These are phyloP conservation scores for Neurospora sp. DNA, from an alignment of 495 filamentous ascomycete species.

Conservation along the genomic window DNA sequence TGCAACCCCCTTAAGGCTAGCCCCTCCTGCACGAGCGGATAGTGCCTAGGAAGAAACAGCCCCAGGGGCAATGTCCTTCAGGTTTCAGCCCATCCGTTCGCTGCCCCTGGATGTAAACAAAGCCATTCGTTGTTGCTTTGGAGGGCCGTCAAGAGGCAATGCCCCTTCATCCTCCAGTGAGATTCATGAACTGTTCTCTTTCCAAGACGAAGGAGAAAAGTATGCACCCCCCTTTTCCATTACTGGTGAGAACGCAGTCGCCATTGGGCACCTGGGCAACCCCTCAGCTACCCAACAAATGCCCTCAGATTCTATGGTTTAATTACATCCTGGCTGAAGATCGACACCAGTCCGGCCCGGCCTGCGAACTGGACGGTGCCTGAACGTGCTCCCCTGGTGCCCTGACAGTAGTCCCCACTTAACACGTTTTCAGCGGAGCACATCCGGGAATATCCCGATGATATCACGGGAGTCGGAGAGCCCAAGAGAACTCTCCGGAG, in stretches of 20 bases:
- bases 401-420: background rate
- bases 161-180: background rate
- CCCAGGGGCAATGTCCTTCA: background rate
- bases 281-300: background rate
- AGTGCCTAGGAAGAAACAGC: background rate
- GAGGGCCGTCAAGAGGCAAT: background rate
- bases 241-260: background rate
- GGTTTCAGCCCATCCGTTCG: background rate
- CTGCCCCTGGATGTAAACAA: background rate
- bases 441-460: background rate
- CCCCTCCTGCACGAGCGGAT: background rate
- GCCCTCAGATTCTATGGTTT: background rate
- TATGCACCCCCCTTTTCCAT: background rate
- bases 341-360: background rate
- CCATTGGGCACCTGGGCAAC: background rate
- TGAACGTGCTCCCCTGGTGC: background rate
- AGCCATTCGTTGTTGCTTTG: background rate
- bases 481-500: background rate
- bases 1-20: background rate
- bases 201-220: background rate
- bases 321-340: background rate
- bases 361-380: background rate
- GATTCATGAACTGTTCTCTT: background rate
- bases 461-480: background rate
- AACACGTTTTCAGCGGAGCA: background rate